Evolutionary conservation across 1,284 basidiomycete genomes (phyloP).

Genomic region (Cutaneotrichosporon cavernicola): DNA sequence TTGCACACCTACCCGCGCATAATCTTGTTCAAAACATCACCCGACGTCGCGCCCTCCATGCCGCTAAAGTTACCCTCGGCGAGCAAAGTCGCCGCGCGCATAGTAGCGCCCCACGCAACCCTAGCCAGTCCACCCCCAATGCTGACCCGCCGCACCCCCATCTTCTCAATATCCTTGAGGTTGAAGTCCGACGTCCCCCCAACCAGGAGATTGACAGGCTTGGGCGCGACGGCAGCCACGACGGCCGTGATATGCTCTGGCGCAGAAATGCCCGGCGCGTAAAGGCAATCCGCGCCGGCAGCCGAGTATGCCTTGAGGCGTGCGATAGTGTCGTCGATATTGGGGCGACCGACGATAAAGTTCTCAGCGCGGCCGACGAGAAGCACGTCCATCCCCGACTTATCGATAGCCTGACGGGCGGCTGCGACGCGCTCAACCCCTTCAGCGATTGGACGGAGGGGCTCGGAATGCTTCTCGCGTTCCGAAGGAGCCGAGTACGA

Average conservation of each 20-base stretch:
- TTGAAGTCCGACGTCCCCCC: neutral
- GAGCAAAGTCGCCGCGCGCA: slow-evolving; percentile 5
- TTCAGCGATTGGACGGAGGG: neutral
- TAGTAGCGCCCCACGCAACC: slow-evolving; percentile 11
- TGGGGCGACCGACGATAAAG: slow-evolving; percentile 7
- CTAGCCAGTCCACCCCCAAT: slow-evolving; percentile 8
- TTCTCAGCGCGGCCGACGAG: slow-evolving; percentile 15
- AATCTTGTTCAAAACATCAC: neutral
- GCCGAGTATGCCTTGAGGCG: slow-evolving; percentile 12
- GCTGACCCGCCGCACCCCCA: slow-evolving; percentile 14
- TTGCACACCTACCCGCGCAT: neutral
- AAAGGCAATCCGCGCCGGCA: slow-evolving; percentile 10
- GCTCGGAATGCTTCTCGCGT: neutral
- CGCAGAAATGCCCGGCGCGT: slow-evolving; percentile 8
- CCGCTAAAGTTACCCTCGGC: slow-evolving; percentile 8
- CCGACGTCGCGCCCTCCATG: slow-evolving; percentile 2
- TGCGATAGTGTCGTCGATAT: slow-evolving; percentile 10
- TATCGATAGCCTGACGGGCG: slow-evolving; percentile 11
- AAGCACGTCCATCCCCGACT: slow-evolving; percentile 4
- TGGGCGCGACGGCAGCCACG: slow-evolving; percentile 12
- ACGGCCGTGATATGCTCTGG: slow-evolving; percentile 12
- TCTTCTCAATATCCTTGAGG: slow-evolving; percentile 3
- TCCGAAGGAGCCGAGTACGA: neutral
- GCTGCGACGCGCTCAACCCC: slow-evolving; percentile 8
- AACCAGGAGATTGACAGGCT: slow-evolving; percentile 15